phyloP scores from a whole-genome alignment of 192 early-diverging fungal genomes.

The Mortierella hygrophila region DNA sequence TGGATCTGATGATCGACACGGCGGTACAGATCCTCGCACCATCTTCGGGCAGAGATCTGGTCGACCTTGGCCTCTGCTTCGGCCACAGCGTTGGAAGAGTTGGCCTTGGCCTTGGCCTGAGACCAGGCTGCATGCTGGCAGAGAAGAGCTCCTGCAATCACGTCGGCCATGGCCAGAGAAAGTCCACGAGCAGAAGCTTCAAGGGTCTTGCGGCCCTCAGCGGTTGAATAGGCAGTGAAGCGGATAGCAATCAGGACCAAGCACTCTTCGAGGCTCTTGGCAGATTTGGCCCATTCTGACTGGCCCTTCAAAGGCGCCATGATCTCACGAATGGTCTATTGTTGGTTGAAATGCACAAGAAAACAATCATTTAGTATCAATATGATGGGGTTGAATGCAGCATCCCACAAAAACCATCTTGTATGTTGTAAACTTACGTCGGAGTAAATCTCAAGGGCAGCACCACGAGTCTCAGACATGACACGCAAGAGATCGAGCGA shows the following conservation, averaged over 20 bases:
- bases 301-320: slow-evolving; percentile 36
- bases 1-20: slow-evolving; percentile 51
- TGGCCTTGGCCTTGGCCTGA: slow-evolving; percentile 31
- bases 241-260: slow-evolving; percentile 49
- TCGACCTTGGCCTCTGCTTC: slow-evolving; percentile 31
- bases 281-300: slow-evolving; percentile 16
- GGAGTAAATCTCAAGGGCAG: slow-evolving; percentile 55
- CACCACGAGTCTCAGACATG: slow-evolving; percentile 62
- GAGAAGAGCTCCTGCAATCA: slow-evolving; percentile 62
- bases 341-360: neutral
- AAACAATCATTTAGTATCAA: neutral
- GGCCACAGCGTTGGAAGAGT: slow-evolving; percentile 2
- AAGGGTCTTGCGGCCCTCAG: slow-evolving; percentile 34
- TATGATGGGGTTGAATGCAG: neutral
- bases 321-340: slow-evolving; percentile 42
- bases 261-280: slow-evolving; percentile 28
- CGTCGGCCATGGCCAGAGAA: slow-evolving; percentile 62
- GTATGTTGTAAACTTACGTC: slow-evolving; percentile 40
- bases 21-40: slow-evolving; percentile 45
- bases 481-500: slow-evolving; percentile 73
- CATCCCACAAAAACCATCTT: neutral
- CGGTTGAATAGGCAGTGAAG: slow-evolving; percentile 42
- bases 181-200: slow-evolving; percentile 63
- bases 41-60: slow-evolving; percentile 44
- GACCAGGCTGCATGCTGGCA: slow-evolving; percentile 65